phyloP scores from a whole-genome alignment of 1,284 basidiomycete genomes.

The Afroboletus lepidellus region DNA sequence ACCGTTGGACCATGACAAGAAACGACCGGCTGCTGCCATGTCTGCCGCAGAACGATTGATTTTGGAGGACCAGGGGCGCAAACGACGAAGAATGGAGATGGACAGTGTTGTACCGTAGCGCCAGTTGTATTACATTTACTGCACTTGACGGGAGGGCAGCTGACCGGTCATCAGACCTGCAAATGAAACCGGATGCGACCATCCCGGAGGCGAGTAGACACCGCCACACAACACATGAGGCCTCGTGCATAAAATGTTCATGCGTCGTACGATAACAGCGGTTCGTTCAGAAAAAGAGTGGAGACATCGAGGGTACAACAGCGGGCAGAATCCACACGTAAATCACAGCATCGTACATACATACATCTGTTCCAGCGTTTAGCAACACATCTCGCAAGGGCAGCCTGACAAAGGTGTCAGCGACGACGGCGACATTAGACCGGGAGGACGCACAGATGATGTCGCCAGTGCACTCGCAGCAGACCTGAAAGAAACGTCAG shows the following conservation, averaged over 20 bases:
- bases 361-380: background rate
- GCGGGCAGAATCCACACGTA: background rate
- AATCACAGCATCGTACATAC: constrained; percentile 10
- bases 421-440: background rate
- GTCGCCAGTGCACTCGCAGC: constrained; percentile 32
- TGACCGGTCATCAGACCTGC: too few species aligned
- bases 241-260: background rate
- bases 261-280: background rate
- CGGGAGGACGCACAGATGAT: constrained; percentile 28
- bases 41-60: constrained; percentile 85
- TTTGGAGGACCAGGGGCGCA: constrained; percentile 83
- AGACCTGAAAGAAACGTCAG: constrained; percentile 21
- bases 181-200: too few species aligned
- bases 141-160: background rate
- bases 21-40: constrained; percentile 58
- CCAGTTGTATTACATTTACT: constrained; percentile 1
- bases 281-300: background rate
- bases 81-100: constrained; percentile 67
- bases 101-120: constrained; percentile 37
- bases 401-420: constrained; percentile 25
- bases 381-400: constrained; percentile 36
- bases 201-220: background rate
- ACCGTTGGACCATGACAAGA: constrained; percentile 43
- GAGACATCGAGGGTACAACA: constrained; percentile 15
- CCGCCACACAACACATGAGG: background rate